Evolutionary conservation across 2,329 filamentous ascomycete genomes (phyloP).

Genomic region (Massarina eburnea): DNA sequence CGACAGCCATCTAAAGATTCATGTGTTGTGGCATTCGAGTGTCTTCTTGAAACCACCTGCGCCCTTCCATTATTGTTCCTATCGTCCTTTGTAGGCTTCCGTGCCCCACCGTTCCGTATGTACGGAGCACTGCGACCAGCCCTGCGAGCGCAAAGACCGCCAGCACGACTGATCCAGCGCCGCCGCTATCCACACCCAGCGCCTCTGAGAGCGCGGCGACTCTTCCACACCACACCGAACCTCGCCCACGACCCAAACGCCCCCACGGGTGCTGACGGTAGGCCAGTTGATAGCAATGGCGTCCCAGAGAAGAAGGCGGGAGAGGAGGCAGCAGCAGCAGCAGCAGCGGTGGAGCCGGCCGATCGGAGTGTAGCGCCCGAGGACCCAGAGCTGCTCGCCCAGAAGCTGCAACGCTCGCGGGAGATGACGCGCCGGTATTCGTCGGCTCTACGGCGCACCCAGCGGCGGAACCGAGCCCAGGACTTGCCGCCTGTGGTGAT

Average conservation of each 20-base stretch:
- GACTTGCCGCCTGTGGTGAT: constrained; percentile 50
- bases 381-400: constrained; percentile 36
- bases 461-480: constrained; percentile 33
- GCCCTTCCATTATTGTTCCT: constrained; percentile 14
- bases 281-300: constrained; percentile 27
- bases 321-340: constrained; percentile 20
- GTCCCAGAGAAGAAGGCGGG: constrained; percentile 17
- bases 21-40: neutral
- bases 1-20: constrained; percentile 9
- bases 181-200: constrained; percentile 35
- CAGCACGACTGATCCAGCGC: constrained; percentile 39
- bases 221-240: constrained; percentile 37
- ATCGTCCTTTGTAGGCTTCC: constrained; percentile 19
- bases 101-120: constrained; percentile 38
- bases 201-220: constrained; percentile 30
- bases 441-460: constrained; percentile 37
- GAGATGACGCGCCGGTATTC: constrained; percentile 38
- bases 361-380: constrained; percentile 27
- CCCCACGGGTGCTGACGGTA: constrained; percentile 30
- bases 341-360: neutral
- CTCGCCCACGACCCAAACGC: constrained; percentile 31
- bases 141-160: constrained; percentile 44
- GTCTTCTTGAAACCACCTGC: neutral
- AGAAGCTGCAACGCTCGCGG: constrained; percentile 39
- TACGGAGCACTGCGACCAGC: constrained; percentile 44